Conservation (phyloP, 2,329 filamentous ascomycete genomes). For the Fusarium brachygibbosum region DNA sequence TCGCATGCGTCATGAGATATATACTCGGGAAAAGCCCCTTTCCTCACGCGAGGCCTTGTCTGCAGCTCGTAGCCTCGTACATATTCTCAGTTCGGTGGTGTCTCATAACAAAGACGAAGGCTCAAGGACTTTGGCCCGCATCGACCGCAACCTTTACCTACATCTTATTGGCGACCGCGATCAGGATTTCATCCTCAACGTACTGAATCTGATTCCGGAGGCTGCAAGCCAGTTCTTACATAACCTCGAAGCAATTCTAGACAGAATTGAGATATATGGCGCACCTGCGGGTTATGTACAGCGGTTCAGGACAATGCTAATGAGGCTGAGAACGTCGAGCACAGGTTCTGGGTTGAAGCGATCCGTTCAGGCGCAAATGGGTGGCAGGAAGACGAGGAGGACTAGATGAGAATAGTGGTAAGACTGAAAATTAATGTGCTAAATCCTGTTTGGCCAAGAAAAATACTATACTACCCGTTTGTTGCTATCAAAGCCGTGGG, state of each 20-base stretch:
- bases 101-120: slow-evolving; percentile 57
- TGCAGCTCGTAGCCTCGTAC: slow-evolving; percentile 63
- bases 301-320: slow-evolving; percentile 53
- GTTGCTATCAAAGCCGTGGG: slow-evolving; percentile 15
- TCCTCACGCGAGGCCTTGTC: slow-evolving; percentile 57
- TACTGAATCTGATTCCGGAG: slow-evolving; percentile 60
- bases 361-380: slow-evolving; percentile 43
- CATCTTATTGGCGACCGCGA: slow-evolving; percentile 62
- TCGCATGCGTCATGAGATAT: slow-evolving; percentile 60
- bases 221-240: slow-evolving; percentile 60
- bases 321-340: slow-evolving; percentile 50
- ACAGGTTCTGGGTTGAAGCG: slow-evolving; percentile 53
- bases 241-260: slow-evolving; percentile 53
- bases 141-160: slow-evolving; percentile 62
- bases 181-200: slow-evolving; percentile 60
- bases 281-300: slow-evolving; percentile 55
- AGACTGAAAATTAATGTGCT: background rate
- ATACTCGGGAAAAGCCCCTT: slow-evolving; percentile 56
- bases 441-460: background rate
- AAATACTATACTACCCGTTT: slow-evolving; percentile 7
- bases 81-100: slow-evolving; percentile 62
- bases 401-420: slow-evolving; percentile 50
- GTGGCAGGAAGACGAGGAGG: slow-evolving; percentile 52
- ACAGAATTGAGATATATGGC: slow-evolving; percentile 52
- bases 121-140: slow-evolving; percentile 39